These are phyloP conservation scores for Groenewaldozyma tartarivorans DNA, from an alignment of 805 yeast genomes.

Conservation along the genomic window DNA sequence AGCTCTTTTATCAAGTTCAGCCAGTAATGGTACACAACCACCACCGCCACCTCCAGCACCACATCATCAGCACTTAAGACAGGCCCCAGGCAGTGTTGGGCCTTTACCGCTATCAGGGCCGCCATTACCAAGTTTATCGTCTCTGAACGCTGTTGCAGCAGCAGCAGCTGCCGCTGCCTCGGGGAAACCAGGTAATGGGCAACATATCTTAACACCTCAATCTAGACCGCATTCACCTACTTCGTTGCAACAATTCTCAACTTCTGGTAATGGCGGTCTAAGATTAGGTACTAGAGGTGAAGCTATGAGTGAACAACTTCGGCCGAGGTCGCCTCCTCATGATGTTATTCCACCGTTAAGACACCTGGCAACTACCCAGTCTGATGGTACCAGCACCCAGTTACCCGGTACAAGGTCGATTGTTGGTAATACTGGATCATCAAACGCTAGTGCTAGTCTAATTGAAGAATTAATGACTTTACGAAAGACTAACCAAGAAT, in stretches of 20 bases:
- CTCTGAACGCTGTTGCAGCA: slow-evolving; percentile 1
- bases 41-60: background rate
- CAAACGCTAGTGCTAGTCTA: background rate
- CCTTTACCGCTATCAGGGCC: background rate
- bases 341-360: slow-evolving; percentile 12
- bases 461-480: slow-evolving; percentile 1
- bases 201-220: slow-evolving; percentile 18
- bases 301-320: slow-evolving; percentile 14
- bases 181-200: slow-evolving; percentile 1
- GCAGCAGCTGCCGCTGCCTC: background rate
- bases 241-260: background rate
- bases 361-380: slow-evolving; percentile 4
- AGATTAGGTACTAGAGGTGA: slow-evolving; percentile 9
- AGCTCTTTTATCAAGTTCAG: background rate
- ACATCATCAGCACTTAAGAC: slow-evolving; percentile 1
- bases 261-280: background rate
- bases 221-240: slow-evolving; percentile 18
- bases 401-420: background rate
- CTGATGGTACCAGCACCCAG: background rate
- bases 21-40: background rate
- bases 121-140: slow-evolving; percentile 7
- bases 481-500: slow-evolving; percentile 8
- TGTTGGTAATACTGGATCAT: background rate
- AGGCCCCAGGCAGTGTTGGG: background rate
- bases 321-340: slow-evolving; percentile 14